A percentile compares a stretch with the other conserved stretches of the same genome.
Evolutionary conservation across 306 rosid genomes (phyloP).

Genomic region (Quercus gilva): DNA sequence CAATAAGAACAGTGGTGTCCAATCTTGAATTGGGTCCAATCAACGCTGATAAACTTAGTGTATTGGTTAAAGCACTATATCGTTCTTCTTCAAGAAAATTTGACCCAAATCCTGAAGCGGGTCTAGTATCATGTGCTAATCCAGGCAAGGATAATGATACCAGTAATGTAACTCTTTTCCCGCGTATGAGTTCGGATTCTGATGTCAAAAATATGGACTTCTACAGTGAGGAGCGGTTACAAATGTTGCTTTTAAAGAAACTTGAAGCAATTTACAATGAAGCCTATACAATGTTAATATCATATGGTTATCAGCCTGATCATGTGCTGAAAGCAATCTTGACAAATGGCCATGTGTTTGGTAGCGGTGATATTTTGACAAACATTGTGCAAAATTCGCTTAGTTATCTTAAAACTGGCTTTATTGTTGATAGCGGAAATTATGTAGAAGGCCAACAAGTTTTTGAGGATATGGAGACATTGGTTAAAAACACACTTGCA

Average conservation of each 20-base stretch:
- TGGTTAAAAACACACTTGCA: neutral
- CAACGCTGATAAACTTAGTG: neutral
- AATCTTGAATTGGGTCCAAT: neutral
- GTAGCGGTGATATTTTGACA: neutral
- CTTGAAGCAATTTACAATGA: neutral
- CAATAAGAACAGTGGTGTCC: neutral
- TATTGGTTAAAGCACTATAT: neutral
- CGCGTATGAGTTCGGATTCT: neutral
- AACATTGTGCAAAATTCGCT: conserved; percentile 7
- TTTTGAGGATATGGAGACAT: neutral
- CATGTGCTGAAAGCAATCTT: neutral
- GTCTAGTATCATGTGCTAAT: neutral
- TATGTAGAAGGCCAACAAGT: neutral
- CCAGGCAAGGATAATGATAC: neutral
- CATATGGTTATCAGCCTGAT: neutral
- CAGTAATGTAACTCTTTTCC: neutral
- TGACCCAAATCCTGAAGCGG: neutral
- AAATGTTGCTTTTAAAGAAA: neutral
- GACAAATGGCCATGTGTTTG: neutral
- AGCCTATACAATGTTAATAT: neutral
- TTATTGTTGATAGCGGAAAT: neutral
- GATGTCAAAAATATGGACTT: neutral
- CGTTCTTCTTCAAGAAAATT: neutral
- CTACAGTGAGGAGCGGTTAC: neutral
- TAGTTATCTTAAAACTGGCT: neutral